A percentile compares a stretch with the other conserved stretches of the same genome.
phyloP scores from a whole-genome alignment of 75 land plant genomes.

The Sequoiadendron giganteum region DNA sequence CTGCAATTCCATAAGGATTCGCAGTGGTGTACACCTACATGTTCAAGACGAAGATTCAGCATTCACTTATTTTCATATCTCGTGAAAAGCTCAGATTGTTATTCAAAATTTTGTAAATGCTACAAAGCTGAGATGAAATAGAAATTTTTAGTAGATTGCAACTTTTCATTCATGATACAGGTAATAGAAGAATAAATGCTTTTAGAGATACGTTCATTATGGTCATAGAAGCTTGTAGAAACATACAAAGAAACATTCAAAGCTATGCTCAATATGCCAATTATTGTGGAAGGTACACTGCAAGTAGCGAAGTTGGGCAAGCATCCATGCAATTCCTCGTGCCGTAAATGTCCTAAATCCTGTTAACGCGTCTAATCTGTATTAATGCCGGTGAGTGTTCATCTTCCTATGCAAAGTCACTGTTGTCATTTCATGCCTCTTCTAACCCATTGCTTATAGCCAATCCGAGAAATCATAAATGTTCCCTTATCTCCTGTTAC shows the following conservation, averaged over 20 bases:
- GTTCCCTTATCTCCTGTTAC: too few species aligned
- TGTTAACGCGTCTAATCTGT: neutral
- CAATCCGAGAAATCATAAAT: too few species aligned
- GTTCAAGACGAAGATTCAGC: neutral
- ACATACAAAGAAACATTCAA: neutral
- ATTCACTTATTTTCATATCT: neutral
- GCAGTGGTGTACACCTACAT: conserved; percentile 82
- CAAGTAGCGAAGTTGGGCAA: neutral
- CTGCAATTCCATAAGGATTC: conserved; percentile 93
- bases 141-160: neutral
- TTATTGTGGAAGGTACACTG: neutral
- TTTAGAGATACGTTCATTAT: neutral
- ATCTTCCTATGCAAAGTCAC: neutral
- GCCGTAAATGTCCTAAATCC: neutral
- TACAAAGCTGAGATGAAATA: neutral
- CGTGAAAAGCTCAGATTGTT: neutral
- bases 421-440: too few species aligned
- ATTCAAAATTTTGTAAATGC: neutral
- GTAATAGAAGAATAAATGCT: neutral
- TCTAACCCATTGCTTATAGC: too few species aligned
- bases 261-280: neutral
- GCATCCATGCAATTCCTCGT: neutral
- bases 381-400: neutral
- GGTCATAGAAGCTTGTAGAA: neutral
- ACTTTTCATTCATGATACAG: neutral